phyloP scores from a whole-genome alignment of 2,329 filamentous ascomycete species.

The Microcyclospora tardicrescens region DNA sequence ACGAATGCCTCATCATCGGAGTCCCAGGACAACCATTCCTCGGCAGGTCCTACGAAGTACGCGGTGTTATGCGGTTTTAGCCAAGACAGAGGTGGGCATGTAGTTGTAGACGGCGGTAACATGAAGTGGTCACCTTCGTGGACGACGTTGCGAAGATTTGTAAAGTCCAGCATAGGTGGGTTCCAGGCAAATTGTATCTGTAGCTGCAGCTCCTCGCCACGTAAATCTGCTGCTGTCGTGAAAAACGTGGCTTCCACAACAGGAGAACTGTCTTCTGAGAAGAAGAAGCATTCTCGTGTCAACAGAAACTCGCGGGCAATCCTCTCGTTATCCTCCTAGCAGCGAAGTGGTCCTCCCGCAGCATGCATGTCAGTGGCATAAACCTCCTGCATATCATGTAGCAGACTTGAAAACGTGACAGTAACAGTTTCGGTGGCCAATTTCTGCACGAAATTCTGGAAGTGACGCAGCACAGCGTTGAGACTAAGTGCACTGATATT shows the following conservation, averaged over 20 bases:
- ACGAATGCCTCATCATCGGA: slow-evolving; percentile 6
- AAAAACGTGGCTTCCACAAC: slow-evolving; percentile 11
- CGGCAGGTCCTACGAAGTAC: slow-evolving; percentile 8
- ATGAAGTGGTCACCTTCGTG: slow-evolving; percentile 7
- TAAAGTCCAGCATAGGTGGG: slow-evolving; percentile 10
- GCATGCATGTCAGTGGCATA: slow-evolving; percentile 1
- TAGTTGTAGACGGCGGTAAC: slow-evolving; percentile 6
- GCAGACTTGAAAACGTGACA: slow-evolving; percentile 10
- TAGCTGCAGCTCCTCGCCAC: slow-evolving; percentile 4
- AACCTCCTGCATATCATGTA: slow-evolving; percentile 10
- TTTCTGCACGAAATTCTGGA: slow-evolving; percentile 4
- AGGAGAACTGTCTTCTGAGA: slow-evolving; percentile 4
- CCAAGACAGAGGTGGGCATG: slow-evolving; percentile 2
- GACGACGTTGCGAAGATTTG: slow-evolving; percentile 11
- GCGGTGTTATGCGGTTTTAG: slow-evolving; percentile 3
- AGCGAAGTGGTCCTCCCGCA: slow-evolving; percentile 1
- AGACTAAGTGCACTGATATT: too few species aligned
- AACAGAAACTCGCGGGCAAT: slow-evolving; percentile 9
- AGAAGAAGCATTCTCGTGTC: slow-evolving; percentile 13
- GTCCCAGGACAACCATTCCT: slow-evolving; percentile 2
- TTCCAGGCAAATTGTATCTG: slow-evolving; percentile 11
- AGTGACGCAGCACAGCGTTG: slow-evolving; percentile 1
- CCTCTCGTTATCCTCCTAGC: slow-evolving; percentile 2
- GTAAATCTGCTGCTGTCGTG: neutral
- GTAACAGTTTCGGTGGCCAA: slow-evolving; percentile 12